A percentile compares a stretch with the other conserved stretches of the same genome.
Evolutionary conservation across 768 basidiomycete species (phyloP).

Genomic region (Lactarius quietus): DNA sequence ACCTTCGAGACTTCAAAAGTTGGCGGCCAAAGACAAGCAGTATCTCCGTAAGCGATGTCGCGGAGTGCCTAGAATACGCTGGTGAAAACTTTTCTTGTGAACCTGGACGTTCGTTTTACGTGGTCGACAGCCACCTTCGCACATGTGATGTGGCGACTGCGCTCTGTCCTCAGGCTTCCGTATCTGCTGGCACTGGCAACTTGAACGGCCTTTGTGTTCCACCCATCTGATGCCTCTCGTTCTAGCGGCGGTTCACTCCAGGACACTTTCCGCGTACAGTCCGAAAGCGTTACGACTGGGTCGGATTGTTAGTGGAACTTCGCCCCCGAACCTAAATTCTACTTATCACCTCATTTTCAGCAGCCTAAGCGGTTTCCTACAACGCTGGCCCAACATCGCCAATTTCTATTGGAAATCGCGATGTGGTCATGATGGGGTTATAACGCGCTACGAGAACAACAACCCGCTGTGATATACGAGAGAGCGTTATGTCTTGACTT

Average conservation of each 20-base stretch:
- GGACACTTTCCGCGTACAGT: background rate
- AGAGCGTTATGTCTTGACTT: too few relatives aligned
- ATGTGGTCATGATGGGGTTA: too few relatives aligned
- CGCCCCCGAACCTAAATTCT: constrained; percentile 29
- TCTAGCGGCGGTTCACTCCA: constrained; percentile 30
- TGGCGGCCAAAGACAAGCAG: too few relatives aligned
- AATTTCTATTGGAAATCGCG: too few relatives aligned
- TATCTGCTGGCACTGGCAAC: background rate
- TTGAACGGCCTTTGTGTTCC: background rate
- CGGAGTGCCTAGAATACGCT: too few relatives aligned
- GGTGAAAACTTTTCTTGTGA: too few relatives aligned
- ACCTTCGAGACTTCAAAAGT: too few relatives aligned
- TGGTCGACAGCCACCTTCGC: too few relatives aligned
- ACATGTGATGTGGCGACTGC: constrained; percentile 1
- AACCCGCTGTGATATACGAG: too few relatives aligned
- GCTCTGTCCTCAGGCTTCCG: background rate
- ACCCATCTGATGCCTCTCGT: constrained; percentile 20
- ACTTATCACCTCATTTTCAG: constrained; percentile 38
- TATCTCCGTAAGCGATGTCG: too few relatives aligned
- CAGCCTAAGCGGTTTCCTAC: constrained; percentile 35
- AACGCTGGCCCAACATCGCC: constrained; percentile 41
- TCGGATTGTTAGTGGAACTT: constrained; percentile 18
- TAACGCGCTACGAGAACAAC: too few relatives aligned
- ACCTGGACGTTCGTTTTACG: too few relatives aligned
- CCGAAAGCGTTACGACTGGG: background rate